Evolutionary conservation across 768 basidiomycete species (phyloP), one percentile per base, ranked within the genome.

Genomic region (Boletus huronensis): DNA sequence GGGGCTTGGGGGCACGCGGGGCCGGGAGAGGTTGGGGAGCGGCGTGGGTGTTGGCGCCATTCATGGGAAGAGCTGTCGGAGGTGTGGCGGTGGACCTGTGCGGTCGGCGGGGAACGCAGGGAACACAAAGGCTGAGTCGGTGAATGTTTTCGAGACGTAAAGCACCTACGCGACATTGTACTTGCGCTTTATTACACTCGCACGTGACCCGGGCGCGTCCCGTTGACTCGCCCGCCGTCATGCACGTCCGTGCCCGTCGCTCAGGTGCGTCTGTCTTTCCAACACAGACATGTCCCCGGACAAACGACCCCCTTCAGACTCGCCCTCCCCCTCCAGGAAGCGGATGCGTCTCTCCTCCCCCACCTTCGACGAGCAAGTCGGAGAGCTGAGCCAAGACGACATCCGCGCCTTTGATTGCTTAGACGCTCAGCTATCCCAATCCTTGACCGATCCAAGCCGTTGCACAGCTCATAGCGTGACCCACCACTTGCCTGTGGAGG

Each of bases 291-390:
- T 34, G 32, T 0, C 32, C 32, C 28, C 28, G 28, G 1, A 9
- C 28, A 9, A 8, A 29, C 7, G 7, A 29, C 5, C 38, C 19
- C 10, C 38, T 7, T 21, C 29, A 42, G 36, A 14, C 17, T 23
- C 31, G 11, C n/a, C 2, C 36, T 35, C 79, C 6, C 81, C 79
- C n/a, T 63, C 72, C 10, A 72, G 74, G 38, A 88, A 88, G 69
- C 76, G 82, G 21, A 80, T 80, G 59, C 76, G 86, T 39, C 75
- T 86, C 28, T 84, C 85, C 0, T 87, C 85, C 0, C 85, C 87
- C 1, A 81, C 81, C 21, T 85, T 83, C 56, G 85, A 86, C 56
- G 73, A 77, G 43, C 78, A 79, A 57, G 63, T 81, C 23, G 70
- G 57, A 7, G 79, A 79, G 21, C 64, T 82, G 50, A 86, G 78